These are phyloP conservation scores for Xanthoconium purpureum DNA, from an alignment of 768 basidiomycete species.

Conservation along the genomic window DNA sequence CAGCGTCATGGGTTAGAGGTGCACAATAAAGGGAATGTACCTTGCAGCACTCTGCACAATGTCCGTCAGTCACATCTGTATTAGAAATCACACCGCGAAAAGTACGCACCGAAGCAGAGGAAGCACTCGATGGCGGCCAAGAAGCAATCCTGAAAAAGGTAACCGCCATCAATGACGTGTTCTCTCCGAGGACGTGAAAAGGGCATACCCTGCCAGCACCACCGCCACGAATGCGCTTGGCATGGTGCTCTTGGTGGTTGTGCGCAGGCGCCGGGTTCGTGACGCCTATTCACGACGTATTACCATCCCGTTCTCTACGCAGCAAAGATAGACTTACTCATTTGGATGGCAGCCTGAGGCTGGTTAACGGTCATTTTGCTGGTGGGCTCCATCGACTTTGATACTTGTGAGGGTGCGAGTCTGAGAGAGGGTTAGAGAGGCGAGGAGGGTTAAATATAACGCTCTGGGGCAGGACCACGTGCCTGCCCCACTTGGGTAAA, in stretches of 20 bases:
- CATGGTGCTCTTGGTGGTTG: constrained; percentile 41
- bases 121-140: constrained; percentile 60
- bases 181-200: background rate
- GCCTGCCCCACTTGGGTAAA: constrained; percentile 2
- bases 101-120: constrained; percentile 64
- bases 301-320: rapidly evolving
- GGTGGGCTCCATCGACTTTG: constrained; percentile 30
- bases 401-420: constrained; percentile 24
- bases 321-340: constrained; percentile 47
- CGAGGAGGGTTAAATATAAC: constrained; percentile 19
- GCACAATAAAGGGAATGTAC: constrained; percentile 29
- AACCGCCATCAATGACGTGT: background rate
- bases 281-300: no score
- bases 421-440: background rate
- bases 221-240: constrained; percentile 65
- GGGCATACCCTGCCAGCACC: constrained; percentile 59
- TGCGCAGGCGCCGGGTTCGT: constrained; percentile 44
- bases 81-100: background rate
- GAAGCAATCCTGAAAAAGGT: constrained; percentile 57
- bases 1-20: background rate
- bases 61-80: background rate
- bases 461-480: constrained; percentile 11
- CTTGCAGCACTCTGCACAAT: constrained; percentile 62
- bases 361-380: constrained; percentile 43
- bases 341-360: constrained; percentile 57